Conservation (phyloP, 192 early-diverging fungal species). For the Chytriomyces confervae region DNA sequence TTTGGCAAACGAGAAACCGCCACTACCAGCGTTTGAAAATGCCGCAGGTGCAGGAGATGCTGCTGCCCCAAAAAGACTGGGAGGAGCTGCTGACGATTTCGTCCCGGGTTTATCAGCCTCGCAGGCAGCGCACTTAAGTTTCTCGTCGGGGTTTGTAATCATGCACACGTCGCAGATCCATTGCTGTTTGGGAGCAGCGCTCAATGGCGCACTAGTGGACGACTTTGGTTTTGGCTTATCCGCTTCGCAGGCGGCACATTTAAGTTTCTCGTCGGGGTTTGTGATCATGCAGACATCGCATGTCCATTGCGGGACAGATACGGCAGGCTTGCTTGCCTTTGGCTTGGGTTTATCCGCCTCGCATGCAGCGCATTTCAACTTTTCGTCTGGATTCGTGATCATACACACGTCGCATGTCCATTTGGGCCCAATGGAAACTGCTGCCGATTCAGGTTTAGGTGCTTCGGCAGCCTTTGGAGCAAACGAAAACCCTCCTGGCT, state of each 20-base stretch:
- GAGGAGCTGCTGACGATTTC: background rate
- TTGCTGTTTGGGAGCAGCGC: background rate
- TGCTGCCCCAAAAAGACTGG: background rate
- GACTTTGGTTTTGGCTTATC: background rate
- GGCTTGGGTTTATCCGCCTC: constrained; percentile 12
- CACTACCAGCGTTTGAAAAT: background rate
- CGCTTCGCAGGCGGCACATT: constrained; percentile 8
- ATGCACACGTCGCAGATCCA: constrained; percentile 21
- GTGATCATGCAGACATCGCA: constrained; percentile 14
- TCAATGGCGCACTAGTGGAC: background rate
- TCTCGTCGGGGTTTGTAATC: constrained; percentile 5
- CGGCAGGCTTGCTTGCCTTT: too few relatives aligned
- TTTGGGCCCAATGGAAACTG: background rate
- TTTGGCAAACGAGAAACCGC: constrained; percentile 16
- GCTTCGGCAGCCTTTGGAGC: too few relatives aligned
- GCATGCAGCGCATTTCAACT: constrained; percentile 21
- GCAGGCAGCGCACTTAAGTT: constrained; percentile 18
- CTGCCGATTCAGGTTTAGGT: background rate
- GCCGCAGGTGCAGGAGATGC: background rate
- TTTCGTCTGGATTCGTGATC: constrained; percentile 11
- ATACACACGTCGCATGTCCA: constrained; percentile 22
- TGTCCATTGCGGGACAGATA: background rate
- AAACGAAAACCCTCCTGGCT: too few relatives aligned
- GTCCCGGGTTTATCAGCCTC: constrained; percentile 14
- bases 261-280: constrained; percentile 12